Percentiles rank a stretch among this genome's conserved stretches.
These are phyloP conservation scores for Taphrina pruni DNA, from an alignment of 1,139 yeast species.

Conservation along the genomic window DNA sequence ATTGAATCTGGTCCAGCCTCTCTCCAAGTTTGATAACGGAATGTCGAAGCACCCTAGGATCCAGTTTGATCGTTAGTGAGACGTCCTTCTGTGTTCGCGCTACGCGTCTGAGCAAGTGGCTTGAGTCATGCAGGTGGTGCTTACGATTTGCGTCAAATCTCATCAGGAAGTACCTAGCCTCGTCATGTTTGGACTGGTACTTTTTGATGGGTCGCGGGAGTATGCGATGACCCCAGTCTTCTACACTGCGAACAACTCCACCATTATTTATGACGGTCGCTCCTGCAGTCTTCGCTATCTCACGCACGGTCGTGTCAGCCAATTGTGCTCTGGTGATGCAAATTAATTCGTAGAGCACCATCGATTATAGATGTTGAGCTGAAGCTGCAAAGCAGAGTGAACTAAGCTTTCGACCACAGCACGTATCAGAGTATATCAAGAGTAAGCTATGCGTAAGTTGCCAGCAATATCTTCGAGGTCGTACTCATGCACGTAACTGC, in stretches of 20 bases:
- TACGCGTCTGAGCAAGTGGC: background rate
- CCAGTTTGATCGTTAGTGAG: constrained; percentile 29
- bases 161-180: constrained; percentile 33
- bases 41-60: constrained; percentile 37
- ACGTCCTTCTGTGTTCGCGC: constrained; percentile 37
- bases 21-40: constrained; percentile 39
- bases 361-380: background rate
- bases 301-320: constrained; percentile 36
- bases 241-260: constrained; percentile 37
- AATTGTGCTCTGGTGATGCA: constrained; percentile 31
- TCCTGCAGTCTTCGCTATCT: constrained; percentile 39
- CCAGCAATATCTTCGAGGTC: too few relatives aligned
- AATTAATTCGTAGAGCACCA: constrained; percentile 36
- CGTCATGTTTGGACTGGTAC: constrained; percentile 34
- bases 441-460: too few relatives aligned
- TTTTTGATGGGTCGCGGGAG: constrained; percentile 34
- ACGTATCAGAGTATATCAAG: too few relatives aligned
- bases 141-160: constrained; percentile 37
- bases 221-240: constrained; percentile 30
- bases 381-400: too few relatives aligned
- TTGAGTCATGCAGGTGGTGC: background rate
- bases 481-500: background rate
- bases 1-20: constrained; percentile 25
- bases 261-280: constrained; percentile 36
- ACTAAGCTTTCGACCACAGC: too few relatives aligned